Conservation (phyloP, 2,329 filamentous ascomycete genomes). For the Sphaerulina populicola region DNA sequence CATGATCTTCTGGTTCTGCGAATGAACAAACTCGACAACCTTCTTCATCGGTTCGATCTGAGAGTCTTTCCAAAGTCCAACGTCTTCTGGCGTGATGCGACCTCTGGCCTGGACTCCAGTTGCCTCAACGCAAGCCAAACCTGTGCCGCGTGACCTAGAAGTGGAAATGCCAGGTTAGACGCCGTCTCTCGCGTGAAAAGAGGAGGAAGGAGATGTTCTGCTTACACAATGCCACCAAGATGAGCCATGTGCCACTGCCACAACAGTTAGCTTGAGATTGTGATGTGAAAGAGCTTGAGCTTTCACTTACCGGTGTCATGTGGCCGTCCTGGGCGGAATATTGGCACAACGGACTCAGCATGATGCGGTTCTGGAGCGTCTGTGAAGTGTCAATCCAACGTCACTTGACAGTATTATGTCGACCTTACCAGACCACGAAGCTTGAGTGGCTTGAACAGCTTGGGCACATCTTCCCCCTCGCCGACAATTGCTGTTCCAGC, state of each 20-base stretch:
- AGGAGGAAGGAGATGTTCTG: no score
- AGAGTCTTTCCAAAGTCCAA: constrained; percentile 73
- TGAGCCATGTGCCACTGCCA: constrained; percentile 59
- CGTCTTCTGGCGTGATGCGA: constrained; percentile 72
- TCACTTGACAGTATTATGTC: no score
- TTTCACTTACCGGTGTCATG: constrained; percentile 48
- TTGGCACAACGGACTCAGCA: constrained; percentile 57
- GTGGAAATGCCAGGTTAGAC: no score
- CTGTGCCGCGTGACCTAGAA: constrained; percentile 52
- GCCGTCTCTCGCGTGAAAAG: no score
- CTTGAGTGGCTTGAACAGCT: constrained; percentile 52
- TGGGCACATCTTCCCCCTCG: constrained; percentile 45
- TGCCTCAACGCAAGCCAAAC: constrained; percentile 68
- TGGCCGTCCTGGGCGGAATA: constrained; percentile 63
- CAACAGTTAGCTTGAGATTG: not conserved
- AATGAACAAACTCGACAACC: constrained; percentile 70
- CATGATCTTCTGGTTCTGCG: constrained; percentile 65
- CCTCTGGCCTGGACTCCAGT: constrained; percentile 67
- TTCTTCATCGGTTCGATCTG: constrained; percentile 65
- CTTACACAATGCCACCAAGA: constrained; percentile 64
- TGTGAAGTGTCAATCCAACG: not conserved
- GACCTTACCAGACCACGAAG: constrained; percentile 42
- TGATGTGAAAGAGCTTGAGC: not conserved
- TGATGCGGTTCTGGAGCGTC: constrained; percentile 43
- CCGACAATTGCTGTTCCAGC: constrained; percentile 44